phyloP scores from a whole-genome alignment of 352 stramenopile species.

The Phytophthora pseudosyringae region DNA sequence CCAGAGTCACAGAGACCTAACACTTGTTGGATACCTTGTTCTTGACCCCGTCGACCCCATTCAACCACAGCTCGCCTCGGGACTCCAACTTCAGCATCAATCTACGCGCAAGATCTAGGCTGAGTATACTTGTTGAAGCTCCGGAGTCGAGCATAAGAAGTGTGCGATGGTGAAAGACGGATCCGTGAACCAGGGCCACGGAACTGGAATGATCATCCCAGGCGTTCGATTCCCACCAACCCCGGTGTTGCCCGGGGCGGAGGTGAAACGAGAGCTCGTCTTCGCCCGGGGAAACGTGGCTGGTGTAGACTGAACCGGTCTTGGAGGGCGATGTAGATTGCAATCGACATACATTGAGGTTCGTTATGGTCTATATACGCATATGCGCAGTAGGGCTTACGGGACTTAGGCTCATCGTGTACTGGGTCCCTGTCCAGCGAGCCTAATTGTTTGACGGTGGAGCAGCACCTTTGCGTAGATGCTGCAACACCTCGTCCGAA shows the following conservation, averaged over 20 bases:
- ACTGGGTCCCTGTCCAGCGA: constrained; percentile 24
- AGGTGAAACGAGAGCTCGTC: constrained; percentile 1
- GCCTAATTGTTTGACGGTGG: constrained; percentile 27
- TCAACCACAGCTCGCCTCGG: constrained; percentile 10
- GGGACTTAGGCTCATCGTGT: constrained; percentile 21
- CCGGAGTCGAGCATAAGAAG: constrained; percentile 31
- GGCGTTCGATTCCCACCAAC: constrained; percentile 8
- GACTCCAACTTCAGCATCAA: constrained; percentile 22
- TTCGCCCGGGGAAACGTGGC: neutral
- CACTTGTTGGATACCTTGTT: constrained; percentile 16
- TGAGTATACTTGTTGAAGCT: constrained; percentile 34
- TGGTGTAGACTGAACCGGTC: constrained; percentile 4
- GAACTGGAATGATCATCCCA: constrained; percentile 1
- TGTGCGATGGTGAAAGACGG: constrained; percentile 19
- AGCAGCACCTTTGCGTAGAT: neutral
- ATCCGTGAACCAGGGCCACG: constrained; percentile 11
- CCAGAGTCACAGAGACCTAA: constrained; percentile 36
- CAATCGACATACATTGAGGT: constrained; percentile 20
- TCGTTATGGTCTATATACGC: constrained; percentile 16
- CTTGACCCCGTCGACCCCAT: constrained; percentile 3
- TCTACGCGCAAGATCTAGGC: constrained; percentile 34
- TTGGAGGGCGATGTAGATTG: constrained; percentile 3
- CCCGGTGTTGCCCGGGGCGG: neutral
- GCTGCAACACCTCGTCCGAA: no score
- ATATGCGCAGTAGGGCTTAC: neutral